Percentiles rank a stretch among this genome's conserved stretches.
Conservation (phyloP, 1,284 basidiomycete genomes). For the Lignosus rhinocerotis region DNA sequence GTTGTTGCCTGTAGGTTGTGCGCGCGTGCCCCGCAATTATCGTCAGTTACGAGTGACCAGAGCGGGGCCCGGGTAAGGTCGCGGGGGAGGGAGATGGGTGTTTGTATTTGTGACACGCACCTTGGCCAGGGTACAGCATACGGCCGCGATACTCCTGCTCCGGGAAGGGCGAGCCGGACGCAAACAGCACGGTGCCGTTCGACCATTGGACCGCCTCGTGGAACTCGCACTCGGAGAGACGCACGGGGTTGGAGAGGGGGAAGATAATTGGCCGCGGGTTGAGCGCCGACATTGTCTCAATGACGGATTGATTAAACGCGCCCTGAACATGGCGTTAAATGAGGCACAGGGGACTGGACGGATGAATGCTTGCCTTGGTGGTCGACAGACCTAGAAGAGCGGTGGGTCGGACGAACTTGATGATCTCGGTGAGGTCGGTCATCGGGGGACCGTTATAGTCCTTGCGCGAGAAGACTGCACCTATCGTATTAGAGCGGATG, state of each 20-base stretch:
- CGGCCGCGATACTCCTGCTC: slow-evolving; percentile 59
- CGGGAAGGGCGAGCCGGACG: slow-evolving; percentile 89
- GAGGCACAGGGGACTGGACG: not conserved
- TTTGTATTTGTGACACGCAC: slow-evolving; percentile 4
- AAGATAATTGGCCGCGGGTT: slow-evolving; percentile 93
- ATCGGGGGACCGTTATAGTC: slow-evolving; percentile 80
- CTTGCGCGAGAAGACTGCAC: slow-evolving; percentile 74
- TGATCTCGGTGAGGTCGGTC: slow-evolving; percentile 76
- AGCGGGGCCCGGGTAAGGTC: not conserved
- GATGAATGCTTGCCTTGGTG: slow-evolving; percentile 51
- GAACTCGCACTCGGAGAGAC: slow-evolving; percentile 85
- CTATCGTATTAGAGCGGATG: not conserved
- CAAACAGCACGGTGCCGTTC: slow-evolving; percentile 79
- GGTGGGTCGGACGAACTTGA: slow-evolving; percentile 88
- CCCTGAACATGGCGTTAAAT: slow-evolving; percentile 40
- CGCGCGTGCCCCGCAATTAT: not conserved
- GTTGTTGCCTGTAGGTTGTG: slow-evolving; percentile 63
- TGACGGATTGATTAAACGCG: slow-evolving; percentile 78
- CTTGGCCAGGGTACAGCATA: slow-evolving; percentile 82
- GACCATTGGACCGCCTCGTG: slow-evolving; percentile 82
- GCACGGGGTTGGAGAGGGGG: slow-evolving; percentile 93
- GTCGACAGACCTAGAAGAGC: slow-evolving; percentile 92
- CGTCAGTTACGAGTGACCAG: no score
- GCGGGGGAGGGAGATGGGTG: not conserved
- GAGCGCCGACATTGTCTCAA: slow-evolving; percentile 81